These are phyloP conservation scores for Fusarium sp. DNA, from an alignment of 2,329 filamentous ascomycete species.

Conservation along the genomic window DNA sequence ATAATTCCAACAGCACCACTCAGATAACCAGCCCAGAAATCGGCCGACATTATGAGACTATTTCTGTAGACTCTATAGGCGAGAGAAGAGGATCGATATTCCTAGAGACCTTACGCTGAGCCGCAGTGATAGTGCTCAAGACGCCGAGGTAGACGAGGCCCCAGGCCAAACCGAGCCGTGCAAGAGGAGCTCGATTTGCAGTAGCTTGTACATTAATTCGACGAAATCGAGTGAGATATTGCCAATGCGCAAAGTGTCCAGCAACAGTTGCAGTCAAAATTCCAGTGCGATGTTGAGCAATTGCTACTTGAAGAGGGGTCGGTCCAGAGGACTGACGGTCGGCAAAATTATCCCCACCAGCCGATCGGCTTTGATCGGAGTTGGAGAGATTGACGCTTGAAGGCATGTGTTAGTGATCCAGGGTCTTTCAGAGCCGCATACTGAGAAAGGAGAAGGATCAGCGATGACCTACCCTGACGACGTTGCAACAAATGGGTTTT, in stretches of 20 bases:
- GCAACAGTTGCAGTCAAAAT: constrained; percentile 41
- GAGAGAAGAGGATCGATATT: constrained; percentile 17
- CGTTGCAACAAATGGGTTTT: constrained; percentile 17
- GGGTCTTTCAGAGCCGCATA: constrained; percentile 12
- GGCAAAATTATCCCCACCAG: constrained; percentile 41
- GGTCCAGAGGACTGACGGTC: constrained; percentile 43
- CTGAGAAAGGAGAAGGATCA: constrained; percentile 6
- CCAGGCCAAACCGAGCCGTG: constrained; percentile 39
- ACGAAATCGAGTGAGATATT: constrained; percentile 39
- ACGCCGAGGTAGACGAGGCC: constrained; percentile 42
- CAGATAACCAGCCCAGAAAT: constrained; percentile 94
- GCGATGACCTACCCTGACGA: constrained; percentile 29
- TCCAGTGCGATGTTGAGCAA: constrained; percentile 40
- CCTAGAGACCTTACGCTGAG: constrained; percentile 37
- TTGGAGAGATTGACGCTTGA: constrained; percentile 35
- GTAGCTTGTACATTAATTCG: constrained; percentile 36
- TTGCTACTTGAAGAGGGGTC: constrained; percentile 44
- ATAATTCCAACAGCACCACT: constrained; percentile 88
- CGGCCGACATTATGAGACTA: constrained; percentile 75
- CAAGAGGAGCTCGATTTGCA: constrained; percentile 37
- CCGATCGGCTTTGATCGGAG: constrained; percentile 43
- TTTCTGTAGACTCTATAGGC: constrained; percentile 10
- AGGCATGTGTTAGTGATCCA: constrained; percentile 34
- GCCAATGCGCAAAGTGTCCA: constrained; percentile 44
- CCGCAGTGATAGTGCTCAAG: constrained; percentile 39